These are phyloP conservation scores for Platanus orientalis DNA, from an alignment of 164 flowering plant species.

Conservation along the genomic window DNA sequence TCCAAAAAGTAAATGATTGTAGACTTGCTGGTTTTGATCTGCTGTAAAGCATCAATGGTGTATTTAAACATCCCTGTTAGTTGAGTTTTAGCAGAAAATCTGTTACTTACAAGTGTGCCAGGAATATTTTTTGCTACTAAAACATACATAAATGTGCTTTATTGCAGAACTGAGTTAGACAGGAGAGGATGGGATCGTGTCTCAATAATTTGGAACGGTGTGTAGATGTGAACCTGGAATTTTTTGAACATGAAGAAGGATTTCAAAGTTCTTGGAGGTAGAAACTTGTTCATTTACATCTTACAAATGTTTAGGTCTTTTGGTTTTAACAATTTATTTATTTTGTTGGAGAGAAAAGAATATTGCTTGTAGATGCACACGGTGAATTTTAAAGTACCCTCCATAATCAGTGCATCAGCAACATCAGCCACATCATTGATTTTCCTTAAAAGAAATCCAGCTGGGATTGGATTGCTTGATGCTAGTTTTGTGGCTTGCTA, in stretches of 20 bases:
- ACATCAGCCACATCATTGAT: too few species aligned
- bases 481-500: too few species aligned
- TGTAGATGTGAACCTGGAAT: not conserved
- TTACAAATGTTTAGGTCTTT: too few species aligned
- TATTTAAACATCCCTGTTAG: too few species aligned
- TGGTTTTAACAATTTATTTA: not conserved
- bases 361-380: not conserved
- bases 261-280: not conserved
- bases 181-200: not conserved
- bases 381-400: not conserved
- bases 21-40: too few species aligned
- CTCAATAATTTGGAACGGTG: not conserved
- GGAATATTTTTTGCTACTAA: not conserved
- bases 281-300: not conserved
- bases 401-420: not conserved
- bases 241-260: not conserved
- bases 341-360: not conserved
- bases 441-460: too few species aligned
- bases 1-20: too few species aligned
- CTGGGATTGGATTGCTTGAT: too few species aligned
- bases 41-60: too few species aligned
- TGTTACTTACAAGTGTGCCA: not conserved
- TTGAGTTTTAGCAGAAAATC: not conserved
- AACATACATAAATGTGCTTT: not conserved
- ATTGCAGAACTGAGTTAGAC: not conserved